Conservation (phyloP, 78 protist genomes). For the Capsaspora owczarzaki region DNA sequence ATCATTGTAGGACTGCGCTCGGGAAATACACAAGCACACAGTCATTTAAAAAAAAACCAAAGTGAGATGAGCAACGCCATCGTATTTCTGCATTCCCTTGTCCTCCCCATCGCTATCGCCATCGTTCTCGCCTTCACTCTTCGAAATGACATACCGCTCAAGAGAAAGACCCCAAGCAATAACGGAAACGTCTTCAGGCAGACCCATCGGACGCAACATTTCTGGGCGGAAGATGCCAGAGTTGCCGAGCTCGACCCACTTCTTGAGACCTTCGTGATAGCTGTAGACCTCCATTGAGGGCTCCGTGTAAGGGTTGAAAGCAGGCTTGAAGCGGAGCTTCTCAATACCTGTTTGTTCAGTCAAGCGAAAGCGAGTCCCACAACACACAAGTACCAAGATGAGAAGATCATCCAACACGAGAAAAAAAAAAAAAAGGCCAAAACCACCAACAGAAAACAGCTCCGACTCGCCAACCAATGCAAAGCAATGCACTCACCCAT, state of each 20-base stretch:
- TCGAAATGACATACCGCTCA: constrained; percentile 48
- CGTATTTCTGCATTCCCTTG: not conserved
- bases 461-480: not conserved
- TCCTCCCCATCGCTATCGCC: not conserved
- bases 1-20: constrained; percentile 94
- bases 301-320: constrained; percentile 99
- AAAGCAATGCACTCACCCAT: constrained; percentile 33
- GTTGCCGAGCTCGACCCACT: constrained; percentile 69
- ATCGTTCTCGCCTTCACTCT: not conserved
- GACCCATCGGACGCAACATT: constrained; percentile 98
- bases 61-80: too few relatives aligned
- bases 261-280: constrained; percentile 40
- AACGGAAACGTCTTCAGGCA: constrained; percentile 87
- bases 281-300: constrained; percentile 98
- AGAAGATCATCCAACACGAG: not conserved
- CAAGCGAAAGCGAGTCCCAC: not conserved
- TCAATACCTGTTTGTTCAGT: constrained; percentile 71
- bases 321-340: constrained; percentile 88
- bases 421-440: not conserved
- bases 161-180: constrained; percentile 95
- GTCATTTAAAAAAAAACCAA: too few relatives aligned
- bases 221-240: constrained; percentile 95
- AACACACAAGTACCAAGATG: not conserved
- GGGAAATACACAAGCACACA: not conserved
- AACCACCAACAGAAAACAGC: not conserved